Conservation (phyloP, 2,329 filamentous ascomycete genomes). For the Metarhizium robertsii region DNA sequence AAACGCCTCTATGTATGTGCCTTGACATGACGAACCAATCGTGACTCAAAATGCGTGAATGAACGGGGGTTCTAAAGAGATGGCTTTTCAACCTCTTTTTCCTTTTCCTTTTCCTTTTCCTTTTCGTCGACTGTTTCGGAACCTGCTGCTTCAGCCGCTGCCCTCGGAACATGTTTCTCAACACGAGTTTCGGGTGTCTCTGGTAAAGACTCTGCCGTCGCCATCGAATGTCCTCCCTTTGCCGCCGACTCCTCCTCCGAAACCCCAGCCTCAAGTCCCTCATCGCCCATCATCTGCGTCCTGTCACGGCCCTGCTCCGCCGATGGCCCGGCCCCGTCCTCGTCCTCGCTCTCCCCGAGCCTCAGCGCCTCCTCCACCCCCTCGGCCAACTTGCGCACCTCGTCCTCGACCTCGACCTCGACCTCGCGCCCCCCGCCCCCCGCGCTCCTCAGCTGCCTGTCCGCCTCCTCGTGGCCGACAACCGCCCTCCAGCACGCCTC, state of each 20-base stretch:
- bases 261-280: background rate
- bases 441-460: conserved; percentile 30
- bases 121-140: background rate
- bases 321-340: background rate
- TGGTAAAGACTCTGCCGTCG: background rate
- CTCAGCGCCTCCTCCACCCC: conserved; percentile 25
- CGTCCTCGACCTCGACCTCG: conserved; percentile 37
- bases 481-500: conserved; percentile 64
- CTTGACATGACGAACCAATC: background rate
- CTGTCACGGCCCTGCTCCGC: too few relatives aligned
- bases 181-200: background rate
- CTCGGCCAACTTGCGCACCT: conserved; percentile 30
- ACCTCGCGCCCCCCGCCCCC: conserved; percentile 22
- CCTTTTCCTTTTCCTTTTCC: background rate
- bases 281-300: too few relatives aligned
- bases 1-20: background rate
- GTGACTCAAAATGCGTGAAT: background rate
- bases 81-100: background rate
- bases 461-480: conserved; percentile 51
- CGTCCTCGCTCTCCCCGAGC: conserved; percentile 12
- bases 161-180: background rate
- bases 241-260: background rate
- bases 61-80: background rate
- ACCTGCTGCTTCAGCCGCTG: background rate
- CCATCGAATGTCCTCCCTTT: background rate